Conservation (phyloP, 176 grass and related monocot genomes). For the Tillandsia leiboldiana region DNA sequence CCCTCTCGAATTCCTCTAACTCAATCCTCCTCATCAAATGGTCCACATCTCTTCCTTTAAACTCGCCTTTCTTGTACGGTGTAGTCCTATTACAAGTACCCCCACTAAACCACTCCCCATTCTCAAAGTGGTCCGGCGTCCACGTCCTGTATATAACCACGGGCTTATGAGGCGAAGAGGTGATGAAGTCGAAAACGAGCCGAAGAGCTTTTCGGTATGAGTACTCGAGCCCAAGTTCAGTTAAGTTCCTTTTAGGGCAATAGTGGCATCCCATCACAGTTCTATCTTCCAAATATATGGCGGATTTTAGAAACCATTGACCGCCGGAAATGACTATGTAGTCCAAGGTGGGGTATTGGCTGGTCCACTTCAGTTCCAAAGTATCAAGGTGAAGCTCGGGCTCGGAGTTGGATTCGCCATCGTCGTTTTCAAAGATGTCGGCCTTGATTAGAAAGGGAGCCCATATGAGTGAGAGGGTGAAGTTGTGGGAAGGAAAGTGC, state of each 20-base stretch:
- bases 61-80: slow-evolving; percentile 49
- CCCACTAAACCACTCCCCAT: slow-evolving; percentile 64
- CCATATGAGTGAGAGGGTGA: slow-evolving; percentile 77
- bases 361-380: slow-evolving; percentile 54
- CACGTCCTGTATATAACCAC: slow-evolving; percentile 63
- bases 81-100: slow-evolving; percentile 54
- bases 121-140: slow-evolving; percentile 66
- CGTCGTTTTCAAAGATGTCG: slow-evolving; percentile 75
- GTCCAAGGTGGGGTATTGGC: slow-evolving; percentile 54
- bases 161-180: slow-evolving; percentile 41
- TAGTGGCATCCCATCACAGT: slow-evolving; percentile 49
- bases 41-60: slow-evolving; percentile 31
- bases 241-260: slow-evolving; percentile 52
- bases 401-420: slow-evolving; percentile 63
- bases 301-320: slow-evolving; percentile 79
- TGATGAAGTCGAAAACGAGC: slow-evolving; percentile 48
- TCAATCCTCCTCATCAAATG: slow-evolving; percentile 53
- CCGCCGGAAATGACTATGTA: slow-evolving; percentile 70
- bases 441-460: slow-evolving; percentile 57
- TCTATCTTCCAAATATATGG: slow-evolving; percentile 61
- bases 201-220: slow-evolving; percentile 36
- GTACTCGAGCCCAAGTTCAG: slow-evolving; percentile 32
- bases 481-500: slow-evolving; percentile 62
- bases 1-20: slow-evolving; percentile 50
- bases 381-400: slow-evolving; percentile 47